These are phyloP conservation scores for Penicillium italicum DNA, from an alignment of 2,329 filamentous ascomycete genomes.

Conservation along the genomic window DNA sequence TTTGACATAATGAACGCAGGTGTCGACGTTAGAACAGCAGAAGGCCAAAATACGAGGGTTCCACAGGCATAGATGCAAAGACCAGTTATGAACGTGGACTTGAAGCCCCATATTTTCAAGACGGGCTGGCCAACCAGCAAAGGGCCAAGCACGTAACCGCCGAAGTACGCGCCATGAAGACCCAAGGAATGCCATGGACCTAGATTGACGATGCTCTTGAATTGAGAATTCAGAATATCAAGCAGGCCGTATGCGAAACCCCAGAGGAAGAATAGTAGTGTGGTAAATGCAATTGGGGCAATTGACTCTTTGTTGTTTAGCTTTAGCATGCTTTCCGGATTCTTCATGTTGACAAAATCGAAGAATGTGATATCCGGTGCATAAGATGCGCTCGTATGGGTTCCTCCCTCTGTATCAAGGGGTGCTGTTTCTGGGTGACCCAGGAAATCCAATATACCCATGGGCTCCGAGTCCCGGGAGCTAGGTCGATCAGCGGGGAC, in stretches of 20 bases:
- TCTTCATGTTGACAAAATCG: slow-evolving; percentile 59
- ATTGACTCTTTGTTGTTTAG: slow-evolving; percentile 56
- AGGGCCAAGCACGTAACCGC: slow-evolving; percentile 57
- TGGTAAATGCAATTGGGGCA: slow-evolving; percentile 61
- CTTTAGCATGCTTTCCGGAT: slow-evolving; percentile 57
- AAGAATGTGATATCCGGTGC: slow-evolving; percentile 51
- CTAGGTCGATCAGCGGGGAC: slow-evolving; percentile 1
- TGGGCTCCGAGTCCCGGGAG: slow-evolving; percentile 9
- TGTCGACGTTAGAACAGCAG: slow-evolving; percentile 60
- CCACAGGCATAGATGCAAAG: slow-evolving; percentile 62
- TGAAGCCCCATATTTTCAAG: slow-evolving; percentile 60
- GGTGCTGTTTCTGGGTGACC: slow-evolving; percentile 45
- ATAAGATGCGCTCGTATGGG: slow-evolving; percentile 34
- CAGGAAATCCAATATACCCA: slow-evolving; percentile 52
- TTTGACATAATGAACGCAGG: slow-evolving; percentile 60
- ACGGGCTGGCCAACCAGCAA: slow-evolving; percentile 53
- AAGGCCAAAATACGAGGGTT: slow-evolving; percentile 61
- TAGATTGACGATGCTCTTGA: slow-evolving; percentile 50
- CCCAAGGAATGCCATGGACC: slow-evolving; percentile 40
- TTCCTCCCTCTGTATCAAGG: slow-evolving; percentile 37
- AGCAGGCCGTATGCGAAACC: slow-evolving; percentile 85
- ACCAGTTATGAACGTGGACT: slow-evolving; percentile 58
- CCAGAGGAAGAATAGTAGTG: slow-evolving; percentile 82
- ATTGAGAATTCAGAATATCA: slow-evolving; percentile 69
- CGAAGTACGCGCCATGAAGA: slow-evolving; percentile 59